Percentiles rank a stretch among this genome's conserved stretches.
phyloP scores from a whole-genome alignment of 805 yeast genomes.

The Kuraishia capsulata region DNA sequence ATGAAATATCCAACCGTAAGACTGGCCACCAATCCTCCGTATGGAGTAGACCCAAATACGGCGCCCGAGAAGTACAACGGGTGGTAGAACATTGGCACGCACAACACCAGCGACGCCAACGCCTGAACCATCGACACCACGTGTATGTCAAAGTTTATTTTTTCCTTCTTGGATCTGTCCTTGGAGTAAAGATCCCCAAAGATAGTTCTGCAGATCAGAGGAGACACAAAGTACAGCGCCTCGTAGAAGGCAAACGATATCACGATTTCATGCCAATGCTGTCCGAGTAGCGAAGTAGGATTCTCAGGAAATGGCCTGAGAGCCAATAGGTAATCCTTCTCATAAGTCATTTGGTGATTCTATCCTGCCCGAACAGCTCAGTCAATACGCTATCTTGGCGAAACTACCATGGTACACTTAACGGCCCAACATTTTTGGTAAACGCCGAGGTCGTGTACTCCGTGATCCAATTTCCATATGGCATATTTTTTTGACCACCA shows the following conservation, averaged over 20 bases:
- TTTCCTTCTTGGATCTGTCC: constrained; percentile 32
- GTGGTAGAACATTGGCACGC: constrained; percentile 60
- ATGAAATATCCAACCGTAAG: constrained; percentile 77
- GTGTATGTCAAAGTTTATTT: constrained; percentile 81
- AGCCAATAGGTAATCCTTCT: constrained; percentile 33
- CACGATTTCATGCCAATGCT: constrained; percentile 73
- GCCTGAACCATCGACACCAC: constrained; percentile 84
- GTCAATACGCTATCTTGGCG: neutral
- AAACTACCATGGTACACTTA: too few species aligned
- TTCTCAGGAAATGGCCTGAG: constrained; percentile 35
- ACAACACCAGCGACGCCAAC: constrained; percentile 45
- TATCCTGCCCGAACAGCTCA: neutral
- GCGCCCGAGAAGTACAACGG: constrained; percentile 38
- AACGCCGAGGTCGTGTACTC: too few species aligned
- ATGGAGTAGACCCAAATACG: constrained; percentile 64
- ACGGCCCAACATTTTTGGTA: too few species aligned
- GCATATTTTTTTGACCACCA: neutral
- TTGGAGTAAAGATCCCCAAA: constrained; percentile 49
- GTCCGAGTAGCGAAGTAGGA: constrained; percentile 31
- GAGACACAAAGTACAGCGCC: constrained; percentile 41
- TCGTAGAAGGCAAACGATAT: constrained; percentile 55
- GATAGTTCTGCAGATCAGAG: constrained; percentile 34
- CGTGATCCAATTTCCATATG: too few species aligned
- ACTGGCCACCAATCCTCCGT: constrained; percentile 64
- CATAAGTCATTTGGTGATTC: neutral